Conservation (phyloP, 305 asterid species). For the Fraxinus floribunda region DNA sequence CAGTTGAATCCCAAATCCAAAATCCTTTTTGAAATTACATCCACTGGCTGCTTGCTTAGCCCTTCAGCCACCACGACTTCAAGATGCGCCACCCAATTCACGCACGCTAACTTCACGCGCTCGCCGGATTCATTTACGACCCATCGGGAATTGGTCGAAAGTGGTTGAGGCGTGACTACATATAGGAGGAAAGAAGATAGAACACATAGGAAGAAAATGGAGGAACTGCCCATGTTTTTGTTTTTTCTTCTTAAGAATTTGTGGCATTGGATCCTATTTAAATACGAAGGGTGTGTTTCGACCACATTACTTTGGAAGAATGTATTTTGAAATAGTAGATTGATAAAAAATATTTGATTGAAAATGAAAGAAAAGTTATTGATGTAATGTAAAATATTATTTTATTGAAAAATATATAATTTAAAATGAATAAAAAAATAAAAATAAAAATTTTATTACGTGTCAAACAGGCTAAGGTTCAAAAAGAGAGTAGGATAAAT, state of each 20-base stretch:
- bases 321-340: no score
- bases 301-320: no score
- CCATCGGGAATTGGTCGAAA: constrained; percentile 75
- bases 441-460: no score
- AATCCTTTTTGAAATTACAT: constrained; percentile 58
- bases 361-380: no score
- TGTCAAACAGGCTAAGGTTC: neutral
- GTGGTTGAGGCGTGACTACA: constrained; percentile 38
- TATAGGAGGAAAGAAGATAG: constrained; percentile 2
- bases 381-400: no score
- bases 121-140: constrained; percentile 61
- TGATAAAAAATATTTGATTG: no score
- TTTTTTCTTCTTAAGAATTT: neutral
- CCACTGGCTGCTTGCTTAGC: constrained; percentile 75
- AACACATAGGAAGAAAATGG: constrained; percentile 8
- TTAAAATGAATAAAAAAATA: no score
- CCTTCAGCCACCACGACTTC: constrained; percentile 91
- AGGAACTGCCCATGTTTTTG: constrained; percentile 25
- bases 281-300: neutral
- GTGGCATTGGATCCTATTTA: neutral
- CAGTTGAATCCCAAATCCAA: constrained; percentile 73
- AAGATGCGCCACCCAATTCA: constrained; percentile 87
- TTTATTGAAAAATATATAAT: no score
- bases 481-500: neutral
- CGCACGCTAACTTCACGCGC: constrained; percentile 80